Evolutionary conservation across 1,284 basidiomycete genomes (phyloP), one percentile per base, ranked within the genome.

Genomic region (Cutaneotrichosporon sp.): DNA sequence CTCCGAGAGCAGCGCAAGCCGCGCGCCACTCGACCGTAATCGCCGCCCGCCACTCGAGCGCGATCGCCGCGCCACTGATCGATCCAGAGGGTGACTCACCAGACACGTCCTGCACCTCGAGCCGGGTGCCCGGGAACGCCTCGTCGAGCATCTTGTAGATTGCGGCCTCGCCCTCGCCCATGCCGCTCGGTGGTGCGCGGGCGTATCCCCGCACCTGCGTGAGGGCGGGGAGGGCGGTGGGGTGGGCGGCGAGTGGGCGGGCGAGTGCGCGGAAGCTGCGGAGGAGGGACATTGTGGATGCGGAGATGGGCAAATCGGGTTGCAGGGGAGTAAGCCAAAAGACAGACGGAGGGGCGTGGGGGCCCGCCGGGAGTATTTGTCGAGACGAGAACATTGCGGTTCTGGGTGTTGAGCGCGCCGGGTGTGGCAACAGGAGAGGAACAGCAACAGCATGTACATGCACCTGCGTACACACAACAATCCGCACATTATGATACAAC

Each of bases 91-190:
- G 24, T 3, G 14, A 74, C 85, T 64, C 38, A 92, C 93, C 92
- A 50, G 93, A 95, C 11, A 94, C 86, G 76, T 97, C 93, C 80
- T 92, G 87, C 2, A 97, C 92, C 65, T 87, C 84, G 25, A 95
- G 80, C 65, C 86, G 84, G 25, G 87, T 85, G 16, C 93, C 91
- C 11, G 84, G 79, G 79, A 97, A 94, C 69, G 81, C 86, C 52
- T 85, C 83, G 8, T 83, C 83, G 45, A 97, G 81, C 80, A 94
- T 94, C 29, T 83, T 74, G 71, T 86, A 83, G 67, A 97, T 94
- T 20, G 77, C 74, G 56, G 82, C 79, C 79, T 93, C 91, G 38
- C 89, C 88, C 42, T 87, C 83, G 38, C 84, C 82, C 63, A 75
- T 38, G 54, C 36, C 60, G 13, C 36, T 24, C 13, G 54, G 62